These are phyloP conservation scores for Penicillium olsonii DNA, from an alignment of 2,329 filamentous ascomycete species.

Conservation along the genomic window DNA sequence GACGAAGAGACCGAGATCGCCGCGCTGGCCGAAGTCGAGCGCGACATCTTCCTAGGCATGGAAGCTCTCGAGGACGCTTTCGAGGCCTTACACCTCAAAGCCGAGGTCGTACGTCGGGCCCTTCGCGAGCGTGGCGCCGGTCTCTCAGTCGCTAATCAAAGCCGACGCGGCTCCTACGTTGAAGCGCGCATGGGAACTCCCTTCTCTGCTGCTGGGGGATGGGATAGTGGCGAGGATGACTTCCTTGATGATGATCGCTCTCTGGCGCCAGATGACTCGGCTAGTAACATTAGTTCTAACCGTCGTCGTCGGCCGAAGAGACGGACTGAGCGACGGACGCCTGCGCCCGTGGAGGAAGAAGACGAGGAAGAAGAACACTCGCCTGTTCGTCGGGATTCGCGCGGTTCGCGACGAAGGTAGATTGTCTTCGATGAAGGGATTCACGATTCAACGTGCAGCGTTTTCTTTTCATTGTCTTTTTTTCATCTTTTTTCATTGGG, in stretches of 20 bases:
- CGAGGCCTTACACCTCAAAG: constrained; percentile 82
- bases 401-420: constrained; percentile 29
- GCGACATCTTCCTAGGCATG: constrained; percentile 92
- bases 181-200: constrained; percentile 47
- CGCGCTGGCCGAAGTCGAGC: constrained; percentile 84
- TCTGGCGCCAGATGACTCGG: constrained; percentile 51
- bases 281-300: constrained; percentile 52
- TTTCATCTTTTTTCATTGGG: too few relatives aligned
- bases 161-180: constrained; percentile 44
- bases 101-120: constrained; percentile 75
- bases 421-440: neutral
- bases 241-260: constrained; percentile 48
- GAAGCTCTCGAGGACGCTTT: constrained; percentile 92
- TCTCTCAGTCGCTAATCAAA: constrained; percentile 56
- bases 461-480: too few relatives aligned
- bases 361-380: constrained; percentile 42
- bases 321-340: constrained; percentile 51
- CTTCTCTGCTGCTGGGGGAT: constrained; percentile 32
- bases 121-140: constrained; percentile 82
- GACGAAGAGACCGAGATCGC: constrained; percentile 95
- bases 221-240: constrained; percentile 48
- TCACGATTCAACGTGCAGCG: neutral
- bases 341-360: constrained; percentile 50
- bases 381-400: constrained; percentile 28
- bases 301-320: constrained; percentile 48